Percentiles rank a stretch among this genome's conserved stretches.
Evolutionary conservation across 495 filamentous ascomycete genomes (phyloP).

Genomic region (Podospora sp.): DNA sequence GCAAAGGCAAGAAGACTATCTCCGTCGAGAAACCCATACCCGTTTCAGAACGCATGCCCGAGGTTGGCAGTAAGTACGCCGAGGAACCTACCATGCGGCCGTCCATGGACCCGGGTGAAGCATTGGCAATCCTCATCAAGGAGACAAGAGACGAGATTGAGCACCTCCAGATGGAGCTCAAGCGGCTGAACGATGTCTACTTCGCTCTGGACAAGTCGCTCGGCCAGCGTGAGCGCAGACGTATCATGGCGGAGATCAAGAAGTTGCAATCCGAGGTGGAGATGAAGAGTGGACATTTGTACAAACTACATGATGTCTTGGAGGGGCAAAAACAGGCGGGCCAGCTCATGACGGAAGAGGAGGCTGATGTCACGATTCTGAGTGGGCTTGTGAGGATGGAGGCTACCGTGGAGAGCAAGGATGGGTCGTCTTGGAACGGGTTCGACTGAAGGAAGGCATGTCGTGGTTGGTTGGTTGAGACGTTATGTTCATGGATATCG

Average conservation of each 20-base stretch:
- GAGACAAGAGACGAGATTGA: constrained; percentile 78
- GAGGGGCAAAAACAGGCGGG: constrained; percentile 74
- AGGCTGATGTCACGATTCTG: constrained; percentile 67
- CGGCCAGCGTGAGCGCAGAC: constrained; percentile 65
- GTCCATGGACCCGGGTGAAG: constrained; percentile 69
- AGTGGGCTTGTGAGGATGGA: constrained; percentile 30
- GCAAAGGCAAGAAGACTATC: constrained; percentile 55
- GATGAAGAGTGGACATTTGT: constrained; percentile 83
- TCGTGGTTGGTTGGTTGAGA: neutral
- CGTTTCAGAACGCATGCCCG: constrained; percentile 64
- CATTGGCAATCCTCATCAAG: constrained; percentile 80
- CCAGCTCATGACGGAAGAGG: constrained; percentile 64
- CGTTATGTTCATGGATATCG: neutral
- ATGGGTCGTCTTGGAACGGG: constrained; percentile 43
- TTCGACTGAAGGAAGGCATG: constrained; percentile 31
- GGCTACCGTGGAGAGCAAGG: constrained; percentile 27
- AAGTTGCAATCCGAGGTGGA: constrained; percentile 67
- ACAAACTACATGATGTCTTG: constrained; percentile 84
- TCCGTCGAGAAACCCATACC: constrained; percentile 68
- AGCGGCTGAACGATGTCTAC: constrained; percentile 60
- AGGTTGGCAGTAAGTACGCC: constrained; percentile 48
- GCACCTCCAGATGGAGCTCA: constrained; percentile 72
- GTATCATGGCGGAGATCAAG: constrained; percentile 65
- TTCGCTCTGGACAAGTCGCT: constrained; percentile 69
- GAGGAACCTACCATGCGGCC: constrained; percentile 79